A percentile compares a stretch with the other conserved stretches of the same genome.
Evolutionary conservation across 2,329 filamentous ascomycete genomes (phyloP).

Genomic region (Penicillium sp.): DNA sequence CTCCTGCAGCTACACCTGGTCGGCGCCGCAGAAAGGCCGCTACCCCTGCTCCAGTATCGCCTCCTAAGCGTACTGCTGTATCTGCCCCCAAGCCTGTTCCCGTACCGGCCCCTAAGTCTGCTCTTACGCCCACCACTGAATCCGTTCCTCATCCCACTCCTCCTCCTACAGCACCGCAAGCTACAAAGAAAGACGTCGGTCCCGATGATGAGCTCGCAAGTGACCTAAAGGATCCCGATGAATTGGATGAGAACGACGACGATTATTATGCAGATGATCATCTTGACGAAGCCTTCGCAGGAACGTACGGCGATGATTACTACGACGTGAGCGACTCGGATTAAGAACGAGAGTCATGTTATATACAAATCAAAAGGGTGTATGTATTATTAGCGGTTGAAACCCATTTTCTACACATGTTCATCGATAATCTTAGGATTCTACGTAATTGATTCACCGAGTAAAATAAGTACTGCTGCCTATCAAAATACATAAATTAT

Average conservation of each 20-base stretch:
- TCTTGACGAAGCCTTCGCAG: slow-evolving; percentile 37
- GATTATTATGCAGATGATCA: slow-evolving; percentile 29
- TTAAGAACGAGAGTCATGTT: slow-evolving; percentile 16
- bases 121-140: neutral
- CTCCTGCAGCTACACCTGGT: slow-evolving; percentile 6
- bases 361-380: too few relatives aligned
- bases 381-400: too few relatives aligned
- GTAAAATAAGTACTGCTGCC: too few relatives aligned
- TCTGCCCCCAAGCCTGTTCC: slow-evolving; percentile 3
- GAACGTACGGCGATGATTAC: slow-evolving; percentile 26
- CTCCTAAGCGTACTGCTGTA: neutral
- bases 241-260: slow-evolving; percentile 32
- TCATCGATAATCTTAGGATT: too few relatives aligned
- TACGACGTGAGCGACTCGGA: slow-evolving; percentile 30
- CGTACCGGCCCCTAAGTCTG: neutral
- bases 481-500: too few relatives aligned
- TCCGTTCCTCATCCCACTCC: slow-evolving; percentile 11
- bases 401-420: too few relatives aligned
- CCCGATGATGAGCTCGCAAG: slow-evolving; percentile 6
- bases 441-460: too few relatives aligned
- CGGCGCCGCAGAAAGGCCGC: neutral
- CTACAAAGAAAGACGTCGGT: neutral
- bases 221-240: slow-evolving; percentile 23
- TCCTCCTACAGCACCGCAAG: slow-evolving; percentile 8
- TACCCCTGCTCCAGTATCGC: neutral